Evolutionary conservation across 106 monocot genomes (phyloP), one percentile per base, ranked within the genome.

Genomic region (Dendrobium chrysotoxum): DNA sequence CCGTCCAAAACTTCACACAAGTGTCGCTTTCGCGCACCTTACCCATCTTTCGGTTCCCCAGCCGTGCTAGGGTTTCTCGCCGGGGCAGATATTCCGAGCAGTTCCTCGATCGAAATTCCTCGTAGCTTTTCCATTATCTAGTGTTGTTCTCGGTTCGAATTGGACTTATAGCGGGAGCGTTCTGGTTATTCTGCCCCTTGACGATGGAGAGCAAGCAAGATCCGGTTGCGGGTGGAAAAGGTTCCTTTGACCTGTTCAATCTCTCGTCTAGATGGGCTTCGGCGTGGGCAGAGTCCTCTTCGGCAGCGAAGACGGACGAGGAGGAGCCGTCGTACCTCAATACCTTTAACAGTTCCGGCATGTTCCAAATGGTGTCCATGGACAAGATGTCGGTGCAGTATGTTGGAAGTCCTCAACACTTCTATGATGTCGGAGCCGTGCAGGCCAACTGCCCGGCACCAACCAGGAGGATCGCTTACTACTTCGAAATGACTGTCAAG

Each of bases 401-500:
- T 85, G 47, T 75, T 12, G 79, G 90, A 8, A 42, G 6, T 75
- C 78, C 78, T 13, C 89, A 91, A 31, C 95, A 95, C 82, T 90
- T 85, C 40, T 85, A 95, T 47, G 98, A 99, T 68, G 95, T 99
- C 47, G 98, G 98, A 8, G 85, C 77, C 53, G 95, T 90, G 47
- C 98, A 99, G 87, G 92, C 95, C 26, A 79, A 99, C 58, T 84
- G 81, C 74, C 87, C 98, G 47, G 98, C 91, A 11, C 98, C 95
- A 21, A 89, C 89, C 13, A 82, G 74, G 80, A 86, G 85, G 57
- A 46, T 83, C 13, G 85, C 83, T 5, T 99, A 99, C 83, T 99
- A 92, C 81, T 99, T 99, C 73, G 98, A 95, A 89, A 93, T 99
- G 92, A 86, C 83, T 1, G 95, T 99, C 28, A 91, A 86, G 89